Evolutionary conservation across 441 rosid genomes (phyloP).

Genomic region (Erodium chrysanthum): DNA sequence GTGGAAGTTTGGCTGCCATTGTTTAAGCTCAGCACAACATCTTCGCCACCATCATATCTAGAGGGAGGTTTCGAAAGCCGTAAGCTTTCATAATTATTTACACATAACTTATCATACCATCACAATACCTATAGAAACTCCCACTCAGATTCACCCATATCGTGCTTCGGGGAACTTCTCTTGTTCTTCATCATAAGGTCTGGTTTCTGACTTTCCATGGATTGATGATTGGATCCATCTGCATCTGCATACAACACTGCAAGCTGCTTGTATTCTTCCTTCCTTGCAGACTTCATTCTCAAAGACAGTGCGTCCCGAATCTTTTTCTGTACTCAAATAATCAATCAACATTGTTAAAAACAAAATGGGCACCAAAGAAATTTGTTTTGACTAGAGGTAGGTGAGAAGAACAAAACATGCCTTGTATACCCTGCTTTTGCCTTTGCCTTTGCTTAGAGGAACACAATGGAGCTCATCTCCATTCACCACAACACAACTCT

Average conservation of each 20-base stretch:
- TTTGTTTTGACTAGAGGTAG: not conserved
- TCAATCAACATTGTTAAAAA: slow-evolving; percentile 5
- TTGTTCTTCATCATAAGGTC: slow-evolving; percentile 3
- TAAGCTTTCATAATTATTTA: slow-evolving; percentile 20
- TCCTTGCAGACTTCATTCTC: slow-evolving; percentile 49
- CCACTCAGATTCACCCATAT: slow-evolving; percentile 44
- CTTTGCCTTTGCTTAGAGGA: slow-evolving; percentile 20
- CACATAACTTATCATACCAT: slow-evolving; percentile 13
- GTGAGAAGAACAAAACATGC: slow-evolving; percentile 21
- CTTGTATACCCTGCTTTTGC: slow-evolving; percentile 48
- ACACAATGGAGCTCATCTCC: slow-evolving; percentile 37
- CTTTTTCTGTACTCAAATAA: slow-evolving; percentile 32
- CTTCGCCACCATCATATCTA: slow-evolving; percentile 14
- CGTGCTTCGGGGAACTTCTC: slow-evolving; percentile 18
- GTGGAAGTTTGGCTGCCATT: slow-evolving; percentile 9
- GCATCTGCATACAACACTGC: slow-evolving; percentile 34
- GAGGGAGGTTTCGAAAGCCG: slow-evolving; percentile 15
- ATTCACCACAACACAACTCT: slow-evolving; percentile 50
- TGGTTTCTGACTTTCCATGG: slow-evolving; percentile 14
- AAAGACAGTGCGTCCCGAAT: slow-evolving; percentile 45
- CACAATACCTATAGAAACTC: slow-evolving; percentile 37
- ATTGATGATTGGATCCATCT: slow-evolving; percentile 23
- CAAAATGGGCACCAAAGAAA: slow-evolving; percentile 6
- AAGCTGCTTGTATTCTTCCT: slow-evolving; percentile 51
- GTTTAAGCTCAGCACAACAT: slow-evolving; percentile 18